A percentile compares a stretch with the other conserved stretches of the same genome.
Evolutionary conservation across 1,284 basidiomycete genomes (phyloP).

Genomic region (Rhodofomes roseus): DNA sequence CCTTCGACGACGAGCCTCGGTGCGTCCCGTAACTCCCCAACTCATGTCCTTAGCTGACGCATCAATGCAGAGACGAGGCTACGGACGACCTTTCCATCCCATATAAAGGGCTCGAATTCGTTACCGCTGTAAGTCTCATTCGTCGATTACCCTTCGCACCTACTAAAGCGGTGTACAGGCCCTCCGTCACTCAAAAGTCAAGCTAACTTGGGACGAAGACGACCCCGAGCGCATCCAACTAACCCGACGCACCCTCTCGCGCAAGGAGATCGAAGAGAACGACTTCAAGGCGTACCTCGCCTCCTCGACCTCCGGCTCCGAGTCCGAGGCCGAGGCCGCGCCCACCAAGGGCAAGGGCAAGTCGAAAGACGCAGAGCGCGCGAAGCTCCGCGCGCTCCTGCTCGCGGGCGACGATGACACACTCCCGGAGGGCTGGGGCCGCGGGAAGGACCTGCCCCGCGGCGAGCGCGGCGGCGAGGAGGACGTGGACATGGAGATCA

Average conservation of each 20-base stretch:
- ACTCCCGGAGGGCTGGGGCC: constrained; percentile 81
- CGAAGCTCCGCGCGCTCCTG: constrained; percentile 68
- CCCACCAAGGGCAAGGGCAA: constrained; percentile 25
- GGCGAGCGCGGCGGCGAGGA: constrained; percentile 34
- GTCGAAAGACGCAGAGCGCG: constrained; percentile 48
- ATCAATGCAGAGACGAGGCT: constrained; percentile 73
- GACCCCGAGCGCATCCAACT: constrained; percentile 85
- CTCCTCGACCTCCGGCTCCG: constrained; percentile 55
- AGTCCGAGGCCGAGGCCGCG: constrained; percentile 28
- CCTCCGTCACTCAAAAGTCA: constrained; percentile 97
- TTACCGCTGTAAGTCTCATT: constrained; percentile 71
- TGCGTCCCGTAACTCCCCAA: constrained; percentile 27
- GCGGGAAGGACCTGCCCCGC: constrained; percentile 22
- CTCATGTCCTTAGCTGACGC: constrained; percentile 2
- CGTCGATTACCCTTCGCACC: neutral
- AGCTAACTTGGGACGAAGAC: constrained; percentile 98
- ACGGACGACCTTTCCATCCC: constrained; percentile 58
- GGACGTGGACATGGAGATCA: constrained; percentile 87
- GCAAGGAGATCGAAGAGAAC: constrained; percentile 84
- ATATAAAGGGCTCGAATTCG: constrained; percentile 88
- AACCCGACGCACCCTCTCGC: constrained; percentile 74
- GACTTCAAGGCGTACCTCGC: constrained; percentile 88
- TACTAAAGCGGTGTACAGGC: constrained; percentile 50
- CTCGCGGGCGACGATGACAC: constrained; percentile 62
- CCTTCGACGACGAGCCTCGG: constrained; percentile 81